A percentile compares a stretch with the other conserved stretches of the same genome.
Conservation (phyloP, 164 flowering plant genomes). For the Vitis amurensis region DNA sequence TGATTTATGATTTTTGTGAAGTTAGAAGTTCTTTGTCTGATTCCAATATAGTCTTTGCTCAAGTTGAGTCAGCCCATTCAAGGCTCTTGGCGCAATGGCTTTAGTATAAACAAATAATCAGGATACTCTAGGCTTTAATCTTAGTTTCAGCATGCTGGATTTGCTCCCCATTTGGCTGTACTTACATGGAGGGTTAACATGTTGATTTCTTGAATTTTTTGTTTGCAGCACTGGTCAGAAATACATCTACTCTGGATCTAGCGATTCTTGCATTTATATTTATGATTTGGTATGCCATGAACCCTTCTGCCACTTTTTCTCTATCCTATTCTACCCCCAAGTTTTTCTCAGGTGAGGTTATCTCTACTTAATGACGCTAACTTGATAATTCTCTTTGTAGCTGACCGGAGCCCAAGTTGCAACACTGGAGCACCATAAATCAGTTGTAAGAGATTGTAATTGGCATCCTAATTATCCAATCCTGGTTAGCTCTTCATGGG, state of each 20-base stretch:
- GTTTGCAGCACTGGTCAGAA: conserved; percentile 82
- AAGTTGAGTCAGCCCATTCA: too few relatives aligned
- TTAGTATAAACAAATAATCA: too few relatives aligned
- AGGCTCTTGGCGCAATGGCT: too few relatives aligned
- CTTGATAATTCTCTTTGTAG: conserved; percentile 25
- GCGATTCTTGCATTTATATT: conserved; percentile 61
- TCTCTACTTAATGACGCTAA: too few relatives aligned
- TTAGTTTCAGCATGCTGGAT: neutral
- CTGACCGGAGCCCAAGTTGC: conserved; percentile 67
- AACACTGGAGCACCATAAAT: conserved; percentile 47
- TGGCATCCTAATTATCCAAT: conserved; percentile 84
- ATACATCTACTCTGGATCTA: conserved; percentile 88
- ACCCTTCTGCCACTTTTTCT: neutral
- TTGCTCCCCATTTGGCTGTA: too few relatives aligned
- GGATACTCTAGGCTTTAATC: too few relatives aligned
- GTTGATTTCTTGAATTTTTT: neutral
- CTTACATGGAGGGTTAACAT: neutral
- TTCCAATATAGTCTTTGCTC: too few relatives aligned
- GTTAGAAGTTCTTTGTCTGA: neutral
- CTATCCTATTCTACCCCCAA: too few relatives aligned
- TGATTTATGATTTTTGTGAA: neutral
- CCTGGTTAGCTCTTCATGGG: conserved; percentile 88
- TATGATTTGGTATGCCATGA: conserved; percentile 65
- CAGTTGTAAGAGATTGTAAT: conserved; percentile 79
- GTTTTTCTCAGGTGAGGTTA: neutral